Conservation (phyloP, 208 protist species). For the Crithidia fasciculata region DNA sequence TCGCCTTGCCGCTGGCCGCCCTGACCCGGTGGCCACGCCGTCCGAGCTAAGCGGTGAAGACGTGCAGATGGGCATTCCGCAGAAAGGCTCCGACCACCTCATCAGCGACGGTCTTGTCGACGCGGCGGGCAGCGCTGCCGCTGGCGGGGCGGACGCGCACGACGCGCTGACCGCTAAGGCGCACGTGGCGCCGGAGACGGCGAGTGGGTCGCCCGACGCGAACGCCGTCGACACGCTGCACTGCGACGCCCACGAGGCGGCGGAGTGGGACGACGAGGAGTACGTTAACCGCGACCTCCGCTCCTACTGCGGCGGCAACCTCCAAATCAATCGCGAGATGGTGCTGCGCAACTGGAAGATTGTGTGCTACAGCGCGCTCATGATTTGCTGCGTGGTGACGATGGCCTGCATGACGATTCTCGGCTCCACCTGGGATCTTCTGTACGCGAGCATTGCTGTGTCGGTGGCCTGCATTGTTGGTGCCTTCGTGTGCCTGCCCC, state of each 20-base stretch:
- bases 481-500: conserved; percentile 32
- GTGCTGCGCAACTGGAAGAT: conserved; percentile 28
- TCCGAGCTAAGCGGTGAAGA: not conserved
- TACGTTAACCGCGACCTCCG: conserved; percentile 18
- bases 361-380: conserved; percentile 29
- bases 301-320: conserved; percentile 19
- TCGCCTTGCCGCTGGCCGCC: not conserved
- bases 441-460: conserved; percentile 27
- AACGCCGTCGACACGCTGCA: not conserved
- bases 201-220: not conserved
- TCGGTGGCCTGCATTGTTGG: conserved; percentile 15
- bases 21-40: not conserved
- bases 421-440: conserved; percentile 27
- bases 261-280: conserved; percentile 12
- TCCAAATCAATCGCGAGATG: conserved; percentile 34
- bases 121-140: no score
- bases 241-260: conserved; percentile 3
- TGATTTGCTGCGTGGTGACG: conserved; percentile 33
- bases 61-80: conserved; percentile 4
- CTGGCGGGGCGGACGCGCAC: not conserved
- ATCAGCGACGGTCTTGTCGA: not conserved
- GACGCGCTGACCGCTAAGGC: conserved; percentile 3
- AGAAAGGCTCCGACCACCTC: not conserved
- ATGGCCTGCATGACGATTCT: conserved; percentile 35
- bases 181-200: not conserved